Conservation (phyloP, 495 filamentous ascomycete genomes). For the Daldinia vernicosa region DNA sequence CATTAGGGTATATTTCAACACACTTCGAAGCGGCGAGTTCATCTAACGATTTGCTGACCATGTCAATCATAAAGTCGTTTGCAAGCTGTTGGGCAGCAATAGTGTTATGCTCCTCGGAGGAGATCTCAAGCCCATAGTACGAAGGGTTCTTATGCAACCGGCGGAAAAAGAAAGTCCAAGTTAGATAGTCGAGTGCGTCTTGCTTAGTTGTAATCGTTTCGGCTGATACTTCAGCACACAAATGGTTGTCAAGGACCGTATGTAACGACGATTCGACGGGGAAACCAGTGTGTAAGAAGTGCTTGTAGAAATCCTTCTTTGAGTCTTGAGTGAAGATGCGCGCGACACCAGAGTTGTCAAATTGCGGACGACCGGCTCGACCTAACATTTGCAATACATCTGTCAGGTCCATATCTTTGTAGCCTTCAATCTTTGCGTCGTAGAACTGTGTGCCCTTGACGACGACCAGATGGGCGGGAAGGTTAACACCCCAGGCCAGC, state of each 20-base stretch:
- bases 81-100: constrained; percentile 83
- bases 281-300: constrained; percentile 98
- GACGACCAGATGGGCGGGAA: constrained; percentile 95
- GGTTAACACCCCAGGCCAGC: constrained; percentile 97
- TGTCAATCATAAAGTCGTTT: constrained; percentile 89
- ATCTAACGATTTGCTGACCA: constrained; percentile 84
- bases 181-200: constrained; percentile 96
- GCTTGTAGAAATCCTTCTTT: constrained; percentile 99
- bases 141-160: constrained; percentile 97
- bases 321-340: constrained; percentile 96
- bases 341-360: constrained; percentile 93
- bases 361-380: constrained; percentile 93
- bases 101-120: constrained; percentile 90
- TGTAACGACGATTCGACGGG: constrained; percentile 96
- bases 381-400: constrained; percentile 99
- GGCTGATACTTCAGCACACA: constrained; percentile 93
- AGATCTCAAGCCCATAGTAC: constrained; percentile 96
- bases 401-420: constrained; percentile 98
- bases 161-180: constrained; percentile 99
- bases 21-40: constrained; percentile 87
- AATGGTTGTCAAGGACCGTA: constrained; percentile 95
- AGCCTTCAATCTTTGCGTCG: constrained; percentile 96
- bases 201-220: constrained; percentile 93
- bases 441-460: constrained; percentile 99
- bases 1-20: constrained; percentile 80